Percentiles rank a stretch among this genome's conserved stretches.
phyloP scores from a whole-genome alignment of 2,329 filamentous ascomycete genomes.

The Aspergillus fumigatiaffinis region DNA sequence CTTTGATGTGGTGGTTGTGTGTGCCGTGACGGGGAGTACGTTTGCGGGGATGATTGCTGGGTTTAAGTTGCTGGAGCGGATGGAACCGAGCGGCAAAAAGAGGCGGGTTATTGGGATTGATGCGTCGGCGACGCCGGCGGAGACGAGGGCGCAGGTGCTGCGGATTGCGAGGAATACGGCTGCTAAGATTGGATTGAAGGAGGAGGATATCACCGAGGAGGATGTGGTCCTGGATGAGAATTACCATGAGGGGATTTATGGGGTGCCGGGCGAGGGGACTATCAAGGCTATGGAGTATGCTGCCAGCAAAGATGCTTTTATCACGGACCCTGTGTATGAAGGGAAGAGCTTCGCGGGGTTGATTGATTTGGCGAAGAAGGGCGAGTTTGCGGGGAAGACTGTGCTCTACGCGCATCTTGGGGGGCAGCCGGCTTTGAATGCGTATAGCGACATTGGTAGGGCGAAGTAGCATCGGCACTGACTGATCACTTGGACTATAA shows the following conservation, averaged over 20 bases:
- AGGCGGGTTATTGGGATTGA: slow-evolving; percentile 65
- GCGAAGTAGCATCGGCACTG: slow-evolving; percentile 4
- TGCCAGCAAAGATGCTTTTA: slow-evolving; percentile 65
- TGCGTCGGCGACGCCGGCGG: slow-evolving; percentile 54
- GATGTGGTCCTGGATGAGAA: slow-evolving; percentile 62
- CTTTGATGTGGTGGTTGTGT: slow-evolving; percentile 66
- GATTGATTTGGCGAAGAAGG: slow-evolving; percentile 63
- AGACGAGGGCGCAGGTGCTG: slow-evolving; percentile 63
- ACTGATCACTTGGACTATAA: too few species aligned
- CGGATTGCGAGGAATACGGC: slow-evolving; percentile 63
- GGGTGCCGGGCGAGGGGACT: slow-evolving; percentile 62
- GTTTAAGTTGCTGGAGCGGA: slow-evolving; percentile 60
- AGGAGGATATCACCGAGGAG: slow-evolving; percentile 56
- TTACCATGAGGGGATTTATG: slow-evolving; percentile 66
- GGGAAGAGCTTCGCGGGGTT: slow-evolving; percentile 71
- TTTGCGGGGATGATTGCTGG: slow-evolving; percentile 70
- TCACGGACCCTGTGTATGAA: slow-evolving; percentile 73
- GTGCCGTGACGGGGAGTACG: slow-evolving; percentile 67
- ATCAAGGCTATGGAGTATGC: slow-evolving; percentile 66
- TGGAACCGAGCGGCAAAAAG: slow-evolving; percentile 31
- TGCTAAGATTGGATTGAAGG: slow-evolving; percentile 57
- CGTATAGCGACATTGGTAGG: slow-evolving; percentile 51
- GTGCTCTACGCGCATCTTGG: slow-evolving; percentile 69
- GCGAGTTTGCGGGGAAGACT: slow-evolving; percentile 57
- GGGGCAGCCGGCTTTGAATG: slow-evolving; percentile 66